Evolutionary conservation across 169 alveolate genomes (phyloP), one percentile per base, ranked within the genome.

Genomic region (Eimeria praecox): DNA sequence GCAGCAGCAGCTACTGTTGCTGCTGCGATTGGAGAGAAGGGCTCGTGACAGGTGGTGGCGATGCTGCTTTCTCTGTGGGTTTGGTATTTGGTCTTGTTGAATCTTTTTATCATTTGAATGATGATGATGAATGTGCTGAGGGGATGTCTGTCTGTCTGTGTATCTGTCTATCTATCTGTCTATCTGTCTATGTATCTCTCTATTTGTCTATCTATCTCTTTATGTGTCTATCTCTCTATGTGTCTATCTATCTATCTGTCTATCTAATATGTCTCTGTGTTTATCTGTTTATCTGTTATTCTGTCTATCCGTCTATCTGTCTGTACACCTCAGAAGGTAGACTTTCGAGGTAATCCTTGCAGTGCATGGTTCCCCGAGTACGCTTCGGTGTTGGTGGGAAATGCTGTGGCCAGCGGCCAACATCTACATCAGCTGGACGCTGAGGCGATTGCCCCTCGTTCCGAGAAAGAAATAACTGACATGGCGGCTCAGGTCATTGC

Each of bases 281-380:
- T 69, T 2, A 42, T 6, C n/a, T n/a, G 75, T 66, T 27, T 56
- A 33, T 46, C 62, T 16, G 52, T 38, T 54, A 27, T 27, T 42
- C 38, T 14, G 54, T 4, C 40, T 16, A 30, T 14, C n/a, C 73
- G 56, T 20, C 30, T 33, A 22, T n/a, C 40, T 80, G 90, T 49
- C 40, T 80, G 71, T 80, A 49, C 90, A 42, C 59, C 73, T 33
- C 91, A 91, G 95, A 69, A 56, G 33, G 95, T 91, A 30, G 85
- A 62, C 27, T 62, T 91, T 64, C 86, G 86, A 62, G 85, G 85
- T 1, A 91, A 91, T 40, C 64, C 27, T 12, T 91, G 86, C 83
- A 73, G 90, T 59, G 44, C 59, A 38, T 77, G 86, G 83, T 91
- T 91, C 66, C 95, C 95, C 0, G 95, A 91, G 52, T 77, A 91